These are phyloP conservation scores for Mucor plumbeus DNA, from an alignment of 371 early-diverging fungal genomes.

Conservation along the genomic window DNA sequence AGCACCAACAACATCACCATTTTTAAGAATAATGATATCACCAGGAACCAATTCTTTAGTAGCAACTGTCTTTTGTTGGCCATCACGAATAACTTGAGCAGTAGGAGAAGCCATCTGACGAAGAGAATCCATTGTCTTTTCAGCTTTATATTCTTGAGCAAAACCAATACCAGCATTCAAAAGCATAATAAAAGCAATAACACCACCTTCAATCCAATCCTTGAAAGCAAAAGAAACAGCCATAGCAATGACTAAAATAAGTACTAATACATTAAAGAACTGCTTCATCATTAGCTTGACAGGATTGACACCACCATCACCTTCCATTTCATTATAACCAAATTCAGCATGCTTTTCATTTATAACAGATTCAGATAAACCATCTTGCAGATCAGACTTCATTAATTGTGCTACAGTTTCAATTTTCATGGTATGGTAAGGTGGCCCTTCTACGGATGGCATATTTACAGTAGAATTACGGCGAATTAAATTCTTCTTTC, in stretches of 20 bases:
- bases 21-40: slow-evolving; percentile 86
- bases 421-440: slow-evolving; percentile 62
- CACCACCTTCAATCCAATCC: slow-evolving; percentile 75
- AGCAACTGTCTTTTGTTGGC: slow-evolving; percentile 69
- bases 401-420: slow-evolving; percentile 63
- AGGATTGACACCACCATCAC: slow-evolving; percentile 70
- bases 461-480: neutral
- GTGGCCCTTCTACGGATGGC: slow-evolving; percentile 40
- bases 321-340: slow-evolving; percentile 73
- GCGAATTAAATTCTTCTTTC: slow-evolving; percentile 23
- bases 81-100: slow-evolving; percentile 81
- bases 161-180: slow-evolving; percentile 87
- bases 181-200: slow-evolving; percentile 77
- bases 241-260: slow-evolving; percentile 80
- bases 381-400: slow-evolving; percentile 61
- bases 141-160: slow-evolving; percentile 90
- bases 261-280: slow-evolving; percentile 81
- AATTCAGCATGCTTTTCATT: slow-evolving; percentile 56
- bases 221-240: slow-evolving; percentile 65
- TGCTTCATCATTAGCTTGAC: slow-evolving; percentile 75
- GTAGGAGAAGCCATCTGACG: slow-evolving; percentile 85
- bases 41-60: slow-evolving; percentile 85
- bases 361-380: slow-evolving; percentile 63
- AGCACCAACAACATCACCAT: slow-evolving; percentile 91
- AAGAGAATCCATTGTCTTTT: slow-evolving; percentile 90